Conservation (phyloP, 192 early-diverging fungal species). For the Coemansia sp. region DNA sequence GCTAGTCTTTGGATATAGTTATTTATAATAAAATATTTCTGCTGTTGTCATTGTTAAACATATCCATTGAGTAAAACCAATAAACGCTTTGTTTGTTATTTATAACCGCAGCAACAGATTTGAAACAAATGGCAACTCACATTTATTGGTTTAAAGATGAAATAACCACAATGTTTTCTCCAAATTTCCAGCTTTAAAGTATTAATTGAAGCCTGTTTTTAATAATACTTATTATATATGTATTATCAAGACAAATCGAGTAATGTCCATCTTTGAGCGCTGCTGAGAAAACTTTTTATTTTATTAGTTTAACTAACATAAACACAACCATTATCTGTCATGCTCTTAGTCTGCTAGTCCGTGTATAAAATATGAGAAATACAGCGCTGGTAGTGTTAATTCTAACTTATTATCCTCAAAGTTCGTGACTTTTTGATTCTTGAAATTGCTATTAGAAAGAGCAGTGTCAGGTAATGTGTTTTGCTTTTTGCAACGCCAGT, state of each 20-base stretch:
- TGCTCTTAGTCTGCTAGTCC: too few species aligned
- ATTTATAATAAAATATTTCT: too few species aligned
- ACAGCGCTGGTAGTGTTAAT: constrained; percentile 14
- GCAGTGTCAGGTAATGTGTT: too few species aligned
- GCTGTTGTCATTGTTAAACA: neutral
- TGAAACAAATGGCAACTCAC: neutral
- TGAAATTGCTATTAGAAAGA: too few species aligned
- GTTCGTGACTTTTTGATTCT: too few species aligned
- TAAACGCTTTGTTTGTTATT: neutral
- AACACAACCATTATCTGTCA: too few species aligned
- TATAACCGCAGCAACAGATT: neutral
- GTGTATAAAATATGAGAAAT: neutral
- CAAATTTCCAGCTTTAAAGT: neutral
- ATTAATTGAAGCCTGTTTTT: neutral
- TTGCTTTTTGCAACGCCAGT: constrained; percentile 11
- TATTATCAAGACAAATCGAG: neutral
- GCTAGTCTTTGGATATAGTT: neutral
- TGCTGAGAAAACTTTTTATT: neutral
- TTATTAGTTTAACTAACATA: neutral
- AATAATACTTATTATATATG: too few species aligned
- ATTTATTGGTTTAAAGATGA: neutral
- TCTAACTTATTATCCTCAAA: too few species aligned
- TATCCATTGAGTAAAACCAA: neutral
- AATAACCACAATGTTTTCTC: neutral
- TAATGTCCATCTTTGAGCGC: neutral